Evolutionary conservation across 148 eudicot species (phyloP), one percentile per base, ranked within the genome.

Genomic region (Pouteria glomerata): DNA sequence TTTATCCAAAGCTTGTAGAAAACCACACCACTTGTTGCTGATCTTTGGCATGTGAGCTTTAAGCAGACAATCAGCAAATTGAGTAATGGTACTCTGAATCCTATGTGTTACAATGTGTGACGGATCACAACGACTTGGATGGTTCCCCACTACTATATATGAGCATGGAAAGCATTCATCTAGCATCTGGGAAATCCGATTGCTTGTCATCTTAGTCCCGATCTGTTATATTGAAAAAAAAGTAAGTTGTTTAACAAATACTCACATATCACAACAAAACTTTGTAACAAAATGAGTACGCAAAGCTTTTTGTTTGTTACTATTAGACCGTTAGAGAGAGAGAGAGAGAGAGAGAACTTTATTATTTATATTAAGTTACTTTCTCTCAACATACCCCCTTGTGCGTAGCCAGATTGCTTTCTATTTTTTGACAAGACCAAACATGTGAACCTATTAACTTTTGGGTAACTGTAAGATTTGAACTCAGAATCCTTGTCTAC

Each of bases 101-200:
- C 99, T 85, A 76, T 95, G 96, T 57, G 99, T 88, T 63, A 95
- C 85, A 55, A 95, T 85, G 68, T 95, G 92, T 15, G 88, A 86
- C 73, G 99, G 97, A 83, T 95, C 99, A 69, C 90, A 96, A 60
- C 99, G 96, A 82, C 72, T 78, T 53, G 96, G 96, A 84, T 95
- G 99, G 66, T 79, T 77, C 65, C 86, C 97, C 66, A 95, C 91
- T 82, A 95, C 53, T 61, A 95, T 78, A 78, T 88, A 88, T 14
- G 97, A 73, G 76, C 88, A 80, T 34, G 98, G 97, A 73, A 74
- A 80, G 85, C 84, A 73, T 44, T 79, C 77, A 77, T 88, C 90
- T 51, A 95, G 75, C 92, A 89, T 80, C 67, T 85, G 82, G 60
- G 96, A 80, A 75, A 86, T 80, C 61, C 93, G 85, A 72, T 88